Evolutionary conservation across 148 eudicot genomes (phyloP).

Genomic region (Silene conica): DNA sequence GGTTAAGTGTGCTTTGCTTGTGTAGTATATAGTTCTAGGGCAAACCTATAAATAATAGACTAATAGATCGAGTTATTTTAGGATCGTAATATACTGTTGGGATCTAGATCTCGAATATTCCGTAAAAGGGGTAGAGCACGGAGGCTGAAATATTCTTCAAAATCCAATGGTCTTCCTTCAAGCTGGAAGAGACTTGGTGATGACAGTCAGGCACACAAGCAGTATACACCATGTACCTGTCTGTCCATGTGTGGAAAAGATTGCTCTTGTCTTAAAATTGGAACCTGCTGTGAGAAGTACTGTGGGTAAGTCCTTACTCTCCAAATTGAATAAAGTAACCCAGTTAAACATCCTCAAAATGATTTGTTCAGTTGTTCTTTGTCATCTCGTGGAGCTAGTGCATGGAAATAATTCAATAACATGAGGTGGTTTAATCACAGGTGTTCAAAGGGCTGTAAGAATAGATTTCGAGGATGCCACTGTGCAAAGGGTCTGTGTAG

Average conservation of each 20-base stretch:
- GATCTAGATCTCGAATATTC: constrained; percentile 50
- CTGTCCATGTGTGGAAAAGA: constrained; percentile 72
- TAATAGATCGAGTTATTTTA: constrained; percentile 19
- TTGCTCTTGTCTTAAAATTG: constrained; percentile 70
- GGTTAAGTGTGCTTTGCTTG: neutral
- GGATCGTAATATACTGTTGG: constrained; percentile 45
- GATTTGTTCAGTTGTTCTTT: neutral
- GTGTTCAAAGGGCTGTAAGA: constrained; percentile 91
- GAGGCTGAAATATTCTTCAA: constrained; percentile 74
- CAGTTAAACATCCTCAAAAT: neutral
- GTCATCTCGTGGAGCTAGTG: neutral
- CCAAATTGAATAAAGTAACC: constrained; percentile 1
- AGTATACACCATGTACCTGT: constrained; percentile 80
- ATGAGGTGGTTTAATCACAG: constrained; percentile 32
- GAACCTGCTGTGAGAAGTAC: constrained; percentile 90
- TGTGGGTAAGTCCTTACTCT: constrained; percentile 59
- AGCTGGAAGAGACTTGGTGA: constrained; percentile 71
- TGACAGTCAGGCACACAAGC: constrained; percentile 56
- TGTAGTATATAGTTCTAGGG: constrained; percentile 1
- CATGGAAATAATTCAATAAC: neutral
- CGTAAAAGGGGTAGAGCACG: constrained; percentile 75
- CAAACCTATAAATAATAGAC: neutral
- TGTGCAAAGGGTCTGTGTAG: constrained; percentile 99
- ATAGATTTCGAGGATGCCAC: constrained; percentile 91
- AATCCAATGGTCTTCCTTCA: constrained; percentile 78